Base-by-base conservation (phyloP, 176 grass and related monocot genomes). In the Zizania latifolia region DNA sequence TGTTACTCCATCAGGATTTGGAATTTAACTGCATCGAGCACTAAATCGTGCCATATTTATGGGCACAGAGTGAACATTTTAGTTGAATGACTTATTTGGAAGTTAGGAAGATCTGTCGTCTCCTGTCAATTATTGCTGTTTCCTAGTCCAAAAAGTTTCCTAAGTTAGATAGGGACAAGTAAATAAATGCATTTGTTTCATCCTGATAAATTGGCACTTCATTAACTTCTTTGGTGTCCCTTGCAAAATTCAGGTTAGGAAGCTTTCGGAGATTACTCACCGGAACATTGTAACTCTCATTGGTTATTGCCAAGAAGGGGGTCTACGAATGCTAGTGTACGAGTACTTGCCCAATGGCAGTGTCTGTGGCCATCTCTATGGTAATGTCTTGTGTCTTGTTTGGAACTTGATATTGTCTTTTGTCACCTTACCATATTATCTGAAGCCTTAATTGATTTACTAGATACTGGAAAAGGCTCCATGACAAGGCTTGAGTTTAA, bases 271-370 rank as follows among this genome's bases (percentile, higher is more conserved):
- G 80, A 92, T 93, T 65, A 86, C 84, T 60, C 94, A 97, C 51
- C 81, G 94, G 30, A 93, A 97, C 48, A n/a, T 53, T 22, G 48
- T 53, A 17, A 53, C 48, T 10, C 48, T 53, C 48, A 53, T 53
- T 4, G 94, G 94, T 70, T 97, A 92, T 62, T 97, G 90, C 64
- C 94, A 91, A 61, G 88, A 97, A 81, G 90, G 86, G 1, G 88
- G 90, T 46, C 82, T 89, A 12, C 88, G 92, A 56, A 91, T 97
- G 94, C 71, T 97, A 33, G 86, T 91, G 35, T 89, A 83, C 82
- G 94, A 97, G 75, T 91, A 97, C 74, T 65, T 97, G 70, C 94
- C 90, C 61, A 97, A 97, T 65, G 94, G 90, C 86, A 97, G 94
- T 35, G 74, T 97, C 65, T 78, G 77, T 57, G 31, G 66, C 41